Conservation (phyloP, 208 protist genomes). For the Crithidia bombi region DNA sequence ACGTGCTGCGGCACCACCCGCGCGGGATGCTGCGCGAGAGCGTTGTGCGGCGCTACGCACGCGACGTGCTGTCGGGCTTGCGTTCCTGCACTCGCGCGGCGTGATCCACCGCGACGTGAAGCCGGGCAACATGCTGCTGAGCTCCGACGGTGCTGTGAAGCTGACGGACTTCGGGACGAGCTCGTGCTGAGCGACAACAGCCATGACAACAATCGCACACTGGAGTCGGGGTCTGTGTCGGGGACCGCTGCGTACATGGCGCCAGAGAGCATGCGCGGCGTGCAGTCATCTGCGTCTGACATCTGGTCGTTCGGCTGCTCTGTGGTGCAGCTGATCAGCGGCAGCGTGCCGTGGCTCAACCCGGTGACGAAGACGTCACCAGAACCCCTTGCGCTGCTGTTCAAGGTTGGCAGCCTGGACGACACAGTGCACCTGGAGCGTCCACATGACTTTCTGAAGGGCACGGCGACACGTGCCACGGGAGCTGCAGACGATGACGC, state of each 20-base stretch:
- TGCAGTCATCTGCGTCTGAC: slow-evolving; percentile 72
- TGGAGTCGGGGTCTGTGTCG: slow-evolving; percentile 46
- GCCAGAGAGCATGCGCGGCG: slow-evolving; percentile 63
- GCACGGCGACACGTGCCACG: slow-evolving; percentile 3
- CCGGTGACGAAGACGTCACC: slow-evolving; percentile 11
- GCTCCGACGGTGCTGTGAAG: slow-evolving; percentile 65
- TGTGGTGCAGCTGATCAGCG: slow-evolving; percentile 72
- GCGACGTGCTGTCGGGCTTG: slow-evolving; percentile 54
- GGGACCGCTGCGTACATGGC: slow-evolving; percentile 84
- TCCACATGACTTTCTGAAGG: slow-evolving; percentile 37
- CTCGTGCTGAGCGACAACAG: slow-evolving; percentile 41
- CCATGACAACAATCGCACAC: slow-evolving; percentile 32
- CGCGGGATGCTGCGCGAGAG: slow-evolving; percentile 52
- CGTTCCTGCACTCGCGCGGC: slow-evolving; percentile 67
- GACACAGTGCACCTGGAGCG: slow-evolving; percentile 39
- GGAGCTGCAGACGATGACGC: not conserved
- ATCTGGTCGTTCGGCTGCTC: slow-evolving; percentile 88
- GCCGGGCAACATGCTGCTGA: slow-evolving; percentile 85
- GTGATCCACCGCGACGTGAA: slow-evolving; percentile 89
- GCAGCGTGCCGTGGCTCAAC: slow-evolving; percentile 60
- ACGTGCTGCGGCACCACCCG: slow-evolving; percentile 48
- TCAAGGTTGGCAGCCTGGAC: slow-evolving; percentile 56
- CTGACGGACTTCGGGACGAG: slow-evolving; percentile 89
- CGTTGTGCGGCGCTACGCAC: slow-evolving; percentile 62
- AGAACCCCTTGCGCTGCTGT: slow-evolving; percentile 59